Conservation (phyloP, 768 basidiomycete genomes). For the Auricularia sp. region DNA sequence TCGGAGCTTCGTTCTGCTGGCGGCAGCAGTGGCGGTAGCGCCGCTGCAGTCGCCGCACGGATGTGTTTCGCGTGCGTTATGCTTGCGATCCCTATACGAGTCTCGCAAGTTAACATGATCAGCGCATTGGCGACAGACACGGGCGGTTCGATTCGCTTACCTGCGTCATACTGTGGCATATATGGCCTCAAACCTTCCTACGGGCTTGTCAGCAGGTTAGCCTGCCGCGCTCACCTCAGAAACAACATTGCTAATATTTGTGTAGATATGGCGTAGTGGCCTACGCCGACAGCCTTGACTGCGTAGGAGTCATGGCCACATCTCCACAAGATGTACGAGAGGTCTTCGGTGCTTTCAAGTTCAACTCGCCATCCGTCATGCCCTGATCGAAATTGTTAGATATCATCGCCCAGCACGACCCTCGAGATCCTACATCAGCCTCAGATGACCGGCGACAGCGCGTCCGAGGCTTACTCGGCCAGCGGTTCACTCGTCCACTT, state of each 20-base stretch:
- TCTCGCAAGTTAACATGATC: conserved; percentile 1
- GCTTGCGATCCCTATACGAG: not conserved
- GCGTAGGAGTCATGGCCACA: conserved; percentile 71
- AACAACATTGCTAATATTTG: conserved; percentile 3
- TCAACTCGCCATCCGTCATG: not conserved
- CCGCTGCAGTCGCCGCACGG: conserved; percentile 80
- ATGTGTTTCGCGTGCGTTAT: conserved; percentile 71
- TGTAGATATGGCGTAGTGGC: conserved; percentile 80
- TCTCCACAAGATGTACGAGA: conserved; percentile 37
- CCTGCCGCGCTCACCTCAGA: conserved; percentile 1
- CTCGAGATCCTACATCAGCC: conserved; percentile 66
- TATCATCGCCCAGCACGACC: conserved; percentile 47
- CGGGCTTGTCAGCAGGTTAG: conserved; percentile 76
- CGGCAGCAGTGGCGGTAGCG: conserved; percentile 91
- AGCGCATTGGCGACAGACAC: conserved; percentile 93
- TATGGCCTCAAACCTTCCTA: conserved; percentile 93
- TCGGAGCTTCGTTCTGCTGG: conserved; percentile 59
- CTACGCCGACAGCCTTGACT: conserved; percentile 91
- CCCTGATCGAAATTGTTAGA: conserved; percentile 18
- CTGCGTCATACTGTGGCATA: conserved; percentile 88
- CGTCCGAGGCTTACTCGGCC: not conserved
- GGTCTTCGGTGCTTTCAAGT: conserved; percentile 52
- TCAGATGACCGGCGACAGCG: conserved; percentile 24
- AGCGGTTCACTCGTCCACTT: conserved; percentile 1
- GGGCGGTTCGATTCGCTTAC: conserved; percentile 86